These are phyloP conservation scores for Saturnispora silvae DNA, from an alignment of 805 yeast genomes.

Conservation along the genomic window DNA sequence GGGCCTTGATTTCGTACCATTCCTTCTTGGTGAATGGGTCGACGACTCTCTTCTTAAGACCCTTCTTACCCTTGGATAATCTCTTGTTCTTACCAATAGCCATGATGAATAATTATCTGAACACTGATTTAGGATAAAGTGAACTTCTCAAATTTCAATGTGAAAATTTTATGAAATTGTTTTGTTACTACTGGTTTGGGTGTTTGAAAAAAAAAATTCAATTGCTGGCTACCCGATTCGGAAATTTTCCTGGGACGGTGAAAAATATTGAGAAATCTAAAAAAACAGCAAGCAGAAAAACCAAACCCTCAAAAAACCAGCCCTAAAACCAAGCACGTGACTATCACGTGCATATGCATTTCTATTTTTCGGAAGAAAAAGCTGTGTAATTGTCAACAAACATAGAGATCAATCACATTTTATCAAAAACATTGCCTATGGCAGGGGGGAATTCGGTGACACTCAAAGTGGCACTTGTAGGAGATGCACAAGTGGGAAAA, in stretches of 20 bases:
- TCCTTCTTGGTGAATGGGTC: slow-evolving; percentile 99
- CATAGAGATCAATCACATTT: not conserved
- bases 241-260: slow-evolving; percentile 2
- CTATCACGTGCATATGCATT: too few species aligned
- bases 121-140: not conserved
- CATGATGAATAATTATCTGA: slow-evolving; percentile 29
- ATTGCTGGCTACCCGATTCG: not conserved
- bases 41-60: slow-evolving; percentile 97
- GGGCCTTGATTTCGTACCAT: slow-evolving; percentile 98
- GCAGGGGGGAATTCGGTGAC: slow-evolving; percentile 36
- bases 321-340: too few species aligned
- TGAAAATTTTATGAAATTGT: slow-evolving; percentile 1
- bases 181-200: not conserved
- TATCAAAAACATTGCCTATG: slow-evolving; percentile 3
- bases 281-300: not conserved
- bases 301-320: too few species aligned
- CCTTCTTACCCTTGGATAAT: slow-evolving; percentile 86
- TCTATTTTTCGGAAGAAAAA: not conserved
- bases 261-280: not conserved
- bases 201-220: not conserved
- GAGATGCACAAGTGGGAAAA: slow-evolving; percentile 94
- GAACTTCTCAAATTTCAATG: not conserved
- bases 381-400: not conserved
- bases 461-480: slow-evolving; percentile 82
- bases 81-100: slow-evolving; percentile 65